Evolutionary conservation across 2,329 filamentous ascomycete genomes (phyloP), one percentile per base, ranked within the genome.

Genomic region (Penicillium sp.): DNA sequence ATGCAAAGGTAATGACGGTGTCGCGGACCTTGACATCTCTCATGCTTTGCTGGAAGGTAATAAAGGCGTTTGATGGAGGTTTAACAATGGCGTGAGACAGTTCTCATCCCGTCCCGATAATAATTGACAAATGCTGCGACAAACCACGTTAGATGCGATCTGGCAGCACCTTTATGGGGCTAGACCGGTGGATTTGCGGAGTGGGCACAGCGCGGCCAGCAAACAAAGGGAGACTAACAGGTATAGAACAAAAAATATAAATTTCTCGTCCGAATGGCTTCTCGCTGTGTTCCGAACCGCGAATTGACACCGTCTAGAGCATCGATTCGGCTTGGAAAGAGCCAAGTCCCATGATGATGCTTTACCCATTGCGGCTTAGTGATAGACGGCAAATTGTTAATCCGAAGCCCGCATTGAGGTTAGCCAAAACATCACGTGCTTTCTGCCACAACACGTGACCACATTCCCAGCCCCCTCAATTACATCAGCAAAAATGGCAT

Each of bases 11-110:
- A 86, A 74, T 60, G 81, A 77, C 65, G 83, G 83, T 61, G 83
- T 82, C 62, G 79, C 77, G 69, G 81, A 79, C 75, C 79, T 82
- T 75, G 83, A 86, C 84, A 87, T 87, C 69, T 85, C 77, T 80
- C 79, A 81, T 72, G 67, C 69, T 68, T 66, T 67, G 57, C 27
- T 56, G 50, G 34, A 51, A 36, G 29, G 36, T n/a, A 39, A 43
- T 52, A 45, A 34, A 31, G 44, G 9, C 43, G 42, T 52, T 32
- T 13, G 42, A 56, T 31, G 29, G 52, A 52, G 51, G 49, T 55
- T 57, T 54, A 59, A 49, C 56, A 59, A 54, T 59, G 55, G 50
- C 38, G 48, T 49, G 47, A 52, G 60, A 47, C 48, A 56, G 24
- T 64, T 64, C 56, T 61, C 69, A 71, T 70, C 60, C 67, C 69